phyloP scores from a whole-genome alignment of 805 yeast genomes.

The Wickerhamomyces queroliae region DNA sequence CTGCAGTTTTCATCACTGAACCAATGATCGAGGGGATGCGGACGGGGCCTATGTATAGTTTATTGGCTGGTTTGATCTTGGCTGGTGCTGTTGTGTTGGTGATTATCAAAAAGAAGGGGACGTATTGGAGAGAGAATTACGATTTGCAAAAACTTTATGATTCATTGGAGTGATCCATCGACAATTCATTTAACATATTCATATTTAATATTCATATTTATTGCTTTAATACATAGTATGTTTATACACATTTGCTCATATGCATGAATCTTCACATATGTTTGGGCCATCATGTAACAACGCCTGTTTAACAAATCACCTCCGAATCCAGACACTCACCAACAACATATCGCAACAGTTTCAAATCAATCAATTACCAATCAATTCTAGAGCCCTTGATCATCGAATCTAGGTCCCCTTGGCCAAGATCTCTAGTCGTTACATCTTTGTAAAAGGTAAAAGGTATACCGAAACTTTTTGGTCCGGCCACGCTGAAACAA shows the following conservation, averaged over 20 bases:
- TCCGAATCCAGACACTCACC: too few relatives aligned
- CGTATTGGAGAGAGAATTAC: conserved; percentile 56
- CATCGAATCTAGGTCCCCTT: too few relatives aligned
- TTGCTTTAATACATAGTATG: too few relatives aligned
- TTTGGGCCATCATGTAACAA: too few relatives aligned
- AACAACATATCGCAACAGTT: too few relatives aligned
- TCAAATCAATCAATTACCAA: too few relatives aligned
- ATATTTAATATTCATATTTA: neutral
- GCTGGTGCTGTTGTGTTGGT: conserved; percentile 36
- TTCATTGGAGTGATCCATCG: conserved; percentile 18
- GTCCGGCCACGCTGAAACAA: neutral
- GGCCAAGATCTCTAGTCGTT: too few relatives aligned
- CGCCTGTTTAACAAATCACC: too few relatives aligned
- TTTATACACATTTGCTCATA: neutral
- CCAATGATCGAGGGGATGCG: conserved; percentile 67
- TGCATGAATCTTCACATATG: too few relatives aligned
- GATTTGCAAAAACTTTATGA: conserved; percentile 56
- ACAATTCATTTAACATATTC: neutral
- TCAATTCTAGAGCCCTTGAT: too few relatives aligned
- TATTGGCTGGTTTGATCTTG: conserved; percentile 54
- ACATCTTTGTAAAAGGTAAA: too few relatives aligned
- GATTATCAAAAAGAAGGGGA: conserved; percentile 49
- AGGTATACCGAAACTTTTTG: too few relatives aligned
- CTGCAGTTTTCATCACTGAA: conserved; percentile 68
- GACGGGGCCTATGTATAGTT: conserved; percentile 62